Evolutionary conservation across 148 eudicot genomes (phyloP), one percentile per base, ranked within the genome.

Genomic region (Rhododendron ferrugineum): DNA sequence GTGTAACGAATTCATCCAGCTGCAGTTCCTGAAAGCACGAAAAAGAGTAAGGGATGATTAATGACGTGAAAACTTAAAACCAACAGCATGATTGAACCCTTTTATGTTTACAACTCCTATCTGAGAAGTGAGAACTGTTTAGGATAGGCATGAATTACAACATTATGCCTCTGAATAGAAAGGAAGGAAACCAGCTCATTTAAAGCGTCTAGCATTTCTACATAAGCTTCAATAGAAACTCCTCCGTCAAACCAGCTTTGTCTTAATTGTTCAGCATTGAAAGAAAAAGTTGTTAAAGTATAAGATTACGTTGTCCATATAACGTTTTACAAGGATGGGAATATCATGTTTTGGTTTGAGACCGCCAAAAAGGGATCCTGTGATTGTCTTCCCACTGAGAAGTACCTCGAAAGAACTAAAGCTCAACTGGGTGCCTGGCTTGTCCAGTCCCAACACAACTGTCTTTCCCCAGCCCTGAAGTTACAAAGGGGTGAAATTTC

Each of bases 381-480:
- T 83, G 30, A 96, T 85, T 22, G 83, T 85, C 86, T 88, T 96
- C 8, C 94, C 97, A 20, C 20, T 58, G 78, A 85, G 86, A 73
- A 94, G 92, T 49, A 95, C 88, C 7, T 94, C 95, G 4, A 78
- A 66, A 20, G 98, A 93, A 78, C 79, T 87, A 18, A 96, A 84
- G 44, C 70, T 89, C 88, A 96, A 23, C 75, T 83, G 62, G 36
- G 98, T 77, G 3, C 88, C 91, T 32, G 98, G 99, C 89, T 85
- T 91, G 78, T 93, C 98, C 82, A 95, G 96, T 76, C 99, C 99
- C 23, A 94, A 4, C 13, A 94, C 91, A 44, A 95, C 86, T 3
- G 98, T 95, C 89, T 96, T 96, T 15, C 99, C 99, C 98, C 99
- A 96, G 34, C 95, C 99, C 99, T 96, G 88, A 75, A 47, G 37